phyloP scores from a whole-genome alignment of 148 eudicot genomes.

The Rhododendron ovatum region DNA sequence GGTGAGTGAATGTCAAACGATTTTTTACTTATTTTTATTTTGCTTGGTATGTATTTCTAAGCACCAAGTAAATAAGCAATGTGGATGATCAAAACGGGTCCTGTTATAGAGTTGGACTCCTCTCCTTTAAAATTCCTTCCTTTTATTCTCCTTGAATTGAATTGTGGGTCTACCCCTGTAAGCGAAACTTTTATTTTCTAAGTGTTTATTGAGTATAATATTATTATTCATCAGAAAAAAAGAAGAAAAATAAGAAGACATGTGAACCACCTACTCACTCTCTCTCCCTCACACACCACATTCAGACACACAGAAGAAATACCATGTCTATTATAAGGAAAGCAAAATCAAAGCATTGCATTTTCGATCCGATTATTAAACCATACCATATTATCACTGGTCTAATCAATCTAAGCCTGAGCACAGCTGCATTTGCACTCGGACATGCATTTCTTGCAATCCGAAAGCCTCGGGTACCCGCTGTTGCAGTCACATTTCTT shows the following conservation, averaged over 20 bases:
- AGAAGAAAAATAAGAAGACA: not conserved
- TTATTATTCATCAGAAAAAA: not conserved
- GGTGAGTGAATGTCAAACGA: too few species aligned
- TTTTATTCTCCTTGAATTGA: not conserved
- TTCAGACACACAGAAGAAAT: not conserved
- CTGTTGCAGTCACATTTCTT: constrained; percentile 61
- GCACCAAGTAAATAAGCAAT: not conserved
- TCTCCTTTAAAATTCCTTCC: not conserved
- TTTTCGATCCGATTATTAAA: not conserved
- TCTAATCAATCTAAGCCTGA: not conserved
- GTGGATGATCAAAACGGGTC: not conserved
- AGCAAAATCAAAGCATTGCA: not conserved
- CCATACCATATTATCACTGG: not conserved
- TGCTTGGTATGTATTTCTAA: not conserved
- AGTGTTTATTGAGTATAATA: not conserved
- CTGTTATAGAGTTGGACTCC: not conserved
- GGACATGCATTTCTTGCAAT: constrained; percentile 72
- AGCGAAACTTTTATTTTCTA: not conserved
- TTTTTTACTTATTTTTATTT: not conserved
- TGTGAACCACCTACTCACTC: not conserved
- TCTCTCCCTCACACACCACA: not conserved
- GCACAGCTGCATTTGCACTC: constrained; percentile 68
- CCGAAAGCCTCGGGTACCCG: constrained; percentile 50
- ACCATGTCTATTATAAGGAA: not conserved
- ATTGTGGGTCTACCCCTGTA: not conserved